Percentiles rank a stretch among this genome's conserved stretches.
Conservation (phyloP, 305 asterid genomes). For the Solanum hybrid region DNA sequence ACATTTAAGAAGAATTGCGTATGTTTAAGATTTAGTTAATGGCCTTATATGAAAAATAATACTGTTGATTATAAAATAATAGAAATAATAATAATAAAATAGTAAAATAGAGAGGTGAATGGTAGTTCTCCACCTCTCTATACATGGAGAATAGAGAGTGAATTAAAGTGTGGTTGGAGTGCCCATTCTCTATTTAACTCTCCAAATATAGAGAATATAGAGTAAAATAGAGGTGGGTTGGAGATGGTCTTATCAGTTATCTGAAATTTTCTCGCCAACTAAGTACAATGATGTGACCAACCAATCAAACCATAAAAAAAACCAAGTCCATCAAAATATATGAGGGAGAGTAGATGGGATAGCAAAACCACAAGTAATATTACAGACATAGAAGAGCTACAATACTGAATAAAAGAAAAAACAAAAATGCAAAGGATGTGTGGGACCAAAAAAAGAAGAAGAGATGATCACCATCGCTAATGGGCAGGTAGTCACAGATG, state of each 20-base stretch:
- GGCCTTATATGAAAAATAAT: too few species aligned
- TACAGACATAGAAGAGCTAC: neutral
- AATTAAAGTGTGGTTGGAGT: too few species aligned
- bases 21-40: too few species aligned
- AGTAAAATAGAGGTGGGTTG: too few species aligned
- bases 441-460: neutral
- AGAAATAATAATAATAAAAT: too few species aligned
- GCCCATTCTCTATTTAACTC: too few species aligned
- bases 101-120: too few species aligned
- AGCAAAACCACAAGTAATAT: neutral
- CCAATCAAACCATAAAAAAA: neutral
- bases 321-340: neutral
- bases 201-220: too few species aligned
- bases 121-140: too few species aligned
- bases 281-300: neutral
- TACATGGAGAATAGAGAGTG: too few species aligned
- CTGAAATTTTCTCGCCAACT: neutral
- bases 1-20: too few species aligned
- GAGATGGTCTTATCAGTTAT: neutral
- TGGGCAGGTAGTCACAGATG: constrained; percentile 16
- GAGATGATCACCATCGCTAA: neutral
- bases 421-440: neutral
- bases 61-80: too few species aligned
- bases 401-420: neutral
- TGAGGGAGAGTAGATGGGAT: neutral